Base-by-base conservation (phyloP, 1,284 basidiomycete species). In the Pseudozyma flocculosa region DNA sequence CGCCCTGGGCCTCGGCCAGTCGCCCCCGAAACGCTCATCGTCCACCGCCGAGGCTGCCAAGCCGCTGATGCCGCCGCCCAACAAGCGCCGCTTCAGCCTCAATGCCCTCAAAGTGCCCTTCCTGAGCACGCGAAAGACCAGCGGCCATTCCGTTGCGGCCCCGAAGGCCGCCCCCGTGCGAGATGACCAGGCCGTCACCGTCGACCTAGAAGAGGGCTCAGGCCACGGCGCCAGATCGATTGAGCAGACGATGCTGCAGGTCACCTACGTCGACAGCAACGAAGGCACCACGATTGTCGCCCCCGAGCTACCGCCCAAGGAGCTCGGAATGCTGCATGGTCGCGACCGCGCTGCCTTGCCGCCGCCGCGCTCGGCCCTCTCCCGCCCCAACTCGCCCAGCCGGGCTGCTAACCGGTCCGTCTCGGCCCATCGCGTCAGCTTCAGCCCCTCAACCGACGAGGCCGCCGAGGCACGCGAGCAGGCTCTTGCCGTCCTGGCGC, bases 401-500 rank as follows among this genome's bases (percentile, higher is more conserved):
- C 48, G 48, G 8, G 44, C 45, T 11, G 45, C 52, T n/a, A 50
- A 51, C 10, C 44, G 51, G 19, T 24, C 42, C 18, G 17, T 38
- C n/a, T 61, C 61, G 2, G 49, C 48, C 11, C 61, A 65, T 39
- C 48, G 65, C 4, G 65, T 68, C 45, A 63, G 60, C 50, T 68
- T 68, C 53, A 64, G 61, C 30, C 65, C 65, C 2, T 68, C 65
- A 2, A 68, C 58, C 32, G 65, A 68, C 18, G 50, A 68, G 26
- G 52, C 45, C 24, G 57, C 55, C 2, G 50, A 60, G 4, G 57
- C 61, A 2, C 48, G 65, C 17, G 61, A 68, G 34, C 51, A 57
- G 38, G 56, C 61, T 3, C 41, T 47, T 8, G 29, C 41, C 4
- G 24, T 45, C 13, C 40, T 45, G 1, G 38, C 45, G 4, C 42